Conservation (phyloP, 371 early-diverging fungal genomes). For the Mortierella sp. region DNA sequence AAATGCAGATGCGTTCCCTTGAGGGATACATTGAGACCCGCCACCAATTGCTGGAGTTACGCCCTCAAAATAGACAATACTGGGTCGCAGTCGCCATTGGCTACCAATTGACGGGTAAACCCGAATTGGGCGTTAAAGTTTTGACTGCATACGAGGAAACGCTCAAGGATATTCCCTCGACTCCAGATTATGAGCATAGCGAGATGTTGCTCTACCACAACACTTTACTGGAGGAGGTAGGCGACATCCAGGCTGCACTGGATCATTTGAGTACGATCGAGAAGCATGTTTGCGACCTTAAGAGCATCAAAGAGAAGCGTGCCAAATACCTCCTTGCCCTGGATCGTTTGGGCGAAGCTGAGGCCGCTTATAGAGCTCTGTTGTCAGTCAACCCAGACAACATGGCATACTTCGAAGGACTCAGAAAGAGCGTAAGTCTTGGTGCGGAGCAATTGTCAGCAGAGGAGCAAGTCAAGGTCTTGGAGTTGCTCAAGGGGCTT, state of each 20-base stretch:
- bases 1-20: slow-evolving; percentile 91
- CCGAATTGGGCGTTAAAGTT: slow-evolving; percentile 81
- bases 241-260: slow-evolving; percentile 80
- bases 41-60: slow-evolving; percentile 75
- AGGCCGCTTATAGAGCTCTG: slow-evolving; percentile 78
- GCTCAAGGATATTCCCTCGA: slow-evolving; percentile 68
- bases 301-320: slow-evolving; percentile 80
- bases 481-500: slow-evolving; percentile 71
- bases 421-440: slow-evolving; percentile 67
- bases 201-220: slow-evolving; percentile 86
- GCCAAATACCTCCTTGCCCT: slow-evolving; percentile 76
- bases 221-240: slow-evolving; percentile 83
- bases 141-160: slow-evolving; percentile 79
- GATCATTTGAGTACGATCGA: slow-evolving; percentile 81
- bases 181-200: slow-evolving; percentile 76
- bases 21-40: slow-evolving; percentile 84
- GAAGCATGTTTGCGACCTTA: slow-evolving; percentile 79
- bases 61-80: slow-evolving; percentile 77
- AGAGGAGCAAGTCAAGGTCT: slow-evolving; percentile 54
- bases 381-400: slow-evolving; percentile 88
- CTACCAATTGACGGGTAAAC: slow-evolving; percentile 84
- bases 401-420: slow-evolving; percentile 75
- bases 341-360: slow-evolving; percentile 78
- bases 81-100: slow-evolving; percentile 93
- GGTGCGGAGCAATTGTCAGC: slow-evolving; percentile 40